Conservation (phyloP, 441 rosid genomes). For the Sinapis alba region DNA sequence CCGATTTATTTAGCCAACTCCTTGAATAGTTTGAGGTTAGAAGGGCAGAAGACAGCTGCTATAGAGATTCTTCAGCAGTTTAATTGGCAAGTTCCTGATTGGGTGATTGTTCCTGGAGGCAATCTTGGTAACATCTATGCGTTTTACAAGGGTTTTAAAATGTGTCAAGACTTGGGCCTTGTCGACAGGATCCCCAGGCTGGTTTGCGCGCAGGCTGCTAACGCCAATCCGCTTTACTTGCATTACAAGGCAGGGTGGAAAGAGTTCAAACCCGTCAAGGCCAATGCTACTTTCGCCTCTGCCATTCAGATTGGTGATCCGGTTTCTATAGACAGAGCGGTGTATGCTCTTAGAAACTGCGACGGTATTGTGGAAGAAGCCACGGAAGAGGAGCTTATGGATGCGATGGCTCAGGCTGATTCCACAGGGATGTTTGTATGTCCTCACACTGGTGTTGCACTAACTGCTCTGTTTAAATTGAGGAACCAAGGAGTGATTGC, state of each 20-base stretch:
- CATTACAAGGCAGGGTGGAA: conserved; percentile 55
- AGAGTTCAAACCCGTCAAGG: conserved; percentile 43
- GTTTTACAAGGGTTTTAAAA: conserved; percentile 61
- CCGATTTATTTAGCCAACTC: conserved; percentile 61
- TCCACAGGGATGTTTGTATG: conserved; percentile 69
- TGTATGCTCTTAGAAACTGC: conserved; percentile 47
- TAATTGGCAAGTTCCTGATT: conserved; percentile 62
- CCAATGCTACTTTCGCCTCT: conserved; percentile 47
- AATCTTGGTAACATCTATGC: conserved; percentile 66
- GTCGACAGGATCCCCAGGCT: conserved; percentile 57
- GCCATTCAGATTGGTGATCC: conserved; percentile 57
- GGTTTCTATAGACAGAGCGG: conserved; percentile 63
- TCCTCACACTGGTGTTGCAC: conserved; percentile 68
- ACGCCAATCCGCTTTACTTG: conserved; percentile 63
- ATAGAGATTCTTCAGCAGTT: conserved; percentile 65
- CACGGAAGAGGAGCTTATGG: conserved; percentile 63
- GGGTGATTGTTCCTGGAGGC: conserved; percentile 68
- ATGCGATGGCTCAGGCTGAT: conserved; percentile 63
- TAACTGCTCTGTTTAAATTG: conserved; percentile 55
- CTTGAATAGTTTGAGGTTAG: conserved; percentile 55
- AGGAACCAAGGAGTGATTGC: conserved; percentile 55
- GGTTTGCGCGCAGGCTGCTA: conserved; percentile 67
- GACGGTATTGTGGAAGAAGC: conserved; percentile 66
- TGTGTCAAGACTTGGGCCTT: conserved; percentile 60
- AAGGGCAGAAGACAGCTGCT: conserved; percentile 67